These are phyloP conservation scores for Cutaneotrichosporon spelunceum DNA, from an alignment of 1,284 basidiomycete species.

Conservation along the genomic window DNA sequence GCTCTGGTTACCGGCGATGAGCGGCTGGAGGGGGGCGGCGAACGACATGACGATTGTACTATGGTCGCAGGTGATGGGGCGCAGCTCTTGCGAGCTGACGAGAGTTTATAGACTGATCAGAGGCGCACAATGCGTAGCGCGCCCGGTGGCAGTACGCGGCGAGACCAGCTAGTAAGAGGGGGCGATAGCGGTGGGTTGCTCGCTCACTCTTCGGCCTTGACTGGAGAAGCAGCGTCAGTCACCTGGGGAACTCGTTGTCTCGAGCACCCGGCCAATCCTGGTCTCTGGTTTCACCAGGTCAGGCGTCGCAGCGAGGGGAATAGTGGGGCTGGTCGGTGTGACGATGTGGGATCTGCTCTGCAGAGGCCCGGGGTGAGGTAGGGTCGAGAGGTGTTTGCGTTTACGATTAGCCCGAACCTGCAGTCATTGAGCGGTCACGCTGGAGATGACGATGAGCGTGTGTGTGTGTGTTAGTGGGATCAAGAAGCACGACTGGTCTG, in stretches of 20 bases:
- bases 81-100: not conserved
- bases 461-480: too few relatives aligned
- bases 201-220: not conserved
- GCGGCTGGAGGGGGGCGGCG: constrained; percentile 29
- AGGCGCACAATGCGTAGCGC: not conserved
- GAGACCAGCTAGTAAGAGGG: not conserved
- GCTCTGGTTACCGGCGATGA: constrained; percentile 38
- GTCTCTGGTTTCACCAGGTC: not conserved
- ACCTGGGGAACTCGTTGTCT: not conserved
- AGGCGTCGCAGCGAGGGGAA: not conserved
- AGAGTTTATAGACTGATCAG: not conserved
- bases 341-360: not conserved
- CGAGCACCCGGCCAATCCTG: not conserved
- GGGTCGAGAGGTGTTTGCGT: not conserved
- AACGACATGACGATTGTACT: constrained; percentile 12
- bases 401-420: too few relatives aligned
- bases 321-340: not conserved
- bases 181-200: not conserved
- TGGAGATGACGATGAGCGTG: too few relatives aligned
- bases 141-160: not conserved
- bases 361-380: not conserved
- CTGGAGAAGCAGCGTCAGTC: not conserved
- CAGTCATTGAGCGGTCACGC: too few relatives aligned
- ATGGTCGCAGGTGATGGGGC: not conserved
- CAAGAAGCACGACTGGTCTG: too few relatives aligned